Conservation (phyloP, 2,329 filamentous ascomycete genomes). For the Diaporthe humulicola region DNA sequence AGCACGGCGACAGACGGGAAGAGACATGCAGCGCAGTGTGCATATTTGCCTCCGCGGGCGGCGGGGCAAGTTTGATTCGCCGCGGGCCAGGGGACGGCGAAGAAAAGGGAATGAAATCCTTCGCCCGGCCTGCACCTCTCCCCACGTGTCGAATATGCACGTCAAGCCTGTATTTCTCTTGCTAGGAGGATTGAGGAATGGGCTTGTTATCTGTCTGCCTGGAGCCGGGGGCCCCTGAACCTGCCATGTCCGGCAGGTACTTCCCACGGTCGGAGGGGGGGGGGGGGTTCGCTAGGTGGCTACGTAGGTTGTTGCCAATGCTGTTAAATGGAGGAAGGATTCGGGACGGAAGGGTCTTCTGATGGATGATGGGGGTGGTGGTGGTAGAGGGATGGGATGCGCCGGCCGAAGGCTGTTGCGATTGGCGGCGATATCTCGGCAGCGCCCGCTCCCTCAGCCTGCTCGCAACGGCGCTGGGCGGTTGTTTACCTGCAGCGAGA, state of each 20-base stretch:
- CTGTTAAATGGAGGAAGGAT: background rate
- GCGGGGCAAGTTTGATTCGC: background rate
- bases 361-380: background rate
- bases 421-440: constrained; percentile 22
- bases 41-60: background rate
- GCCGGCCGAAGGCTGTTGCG: background rate
- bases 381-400: background rate
- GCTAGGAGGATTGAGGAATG: constrained; percentile 5
- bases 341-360: background rate
- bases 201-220: constrained; percentile 26
- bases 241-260: constrained; percentile 2
- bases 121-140: background rate
- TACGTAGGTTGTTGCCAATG: background rate
- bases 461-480: background rate
- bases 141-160: constrained; percentile 29
- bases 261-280: background rate
- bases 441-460: constrained; percentile 17
- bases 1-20: background rate
- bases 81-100: background rate
- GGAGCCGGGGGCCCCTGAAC: background rate
- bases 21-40: background rate
- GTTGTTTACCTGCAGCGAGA: background rate
- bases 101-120: background rate
- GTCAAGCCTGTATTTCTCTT: constrained; percentile 12
- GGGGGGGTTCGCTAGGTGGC: background rate